Conservation (phyloP, 2,329 filamentous ascomycete genomes). For the Fusarium robinianum region DNA sequence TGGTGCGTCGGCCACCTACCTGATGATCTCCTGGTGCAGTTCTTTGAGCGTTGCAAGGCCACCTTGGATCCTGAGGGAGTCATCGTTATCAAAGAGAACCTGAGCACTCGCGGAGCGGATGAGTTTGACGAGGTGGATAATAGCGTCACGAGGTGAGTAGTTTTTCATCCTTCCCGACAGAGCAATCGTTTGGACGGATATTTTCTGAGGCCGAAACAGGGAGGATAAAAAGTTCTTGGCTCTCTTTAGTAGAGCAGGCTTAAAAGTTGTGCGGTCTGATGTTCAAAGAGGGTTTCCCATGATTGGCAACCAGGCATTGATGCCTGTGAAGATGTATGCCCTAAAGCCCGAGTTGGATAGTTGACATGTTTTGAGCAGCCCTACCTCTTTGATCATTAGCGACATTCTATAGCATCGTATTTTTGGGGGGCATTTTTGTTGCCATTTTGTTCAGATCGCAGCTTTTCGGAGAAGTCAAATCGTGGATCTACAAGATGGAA, state of each 20-base stretch:
- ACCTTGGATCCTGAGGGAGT: conserved; percentile 39
- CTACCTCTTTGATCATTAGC: too few relatives aligned
- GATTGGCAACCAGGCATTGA: conserved; percentile 54
- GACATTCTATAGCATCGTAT: too few relatives aligned
- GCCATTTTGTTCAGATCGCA: too few relatives aligned
- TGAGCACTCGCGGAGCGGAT: conserved; percentile 62
- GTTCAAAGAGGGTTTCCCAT: conserved; percentile 71
- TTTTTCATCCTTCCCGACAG: too few relatives aligned
- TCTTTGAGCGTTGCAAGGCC: conserved; percentile 63
- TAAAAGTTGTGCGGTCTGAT: conserved; percentile 71
- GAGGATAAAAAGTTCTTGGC: conserved; percentile 69
- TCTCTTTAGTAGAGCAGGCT: conserved; percentile 70
- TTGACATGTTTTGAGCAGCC: too few relatives aligned
- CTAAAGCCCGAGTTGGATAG: conserved; percentile 55
- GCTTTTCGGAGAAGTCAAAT: too few relatives aligned
- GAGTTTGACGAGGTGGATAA: conserved; percentile 77
- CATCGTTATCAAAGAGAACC: conserved; percentile 67
- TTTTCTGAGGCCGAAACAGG: neutral
- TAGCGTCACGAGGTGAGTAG: conserved; percentile 68
- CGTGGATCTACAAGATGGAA: too few relatives aligned
- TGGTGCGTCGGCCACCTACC: conserved; percentile 88
- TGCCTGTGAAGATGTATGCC: conserved; percentile 78
- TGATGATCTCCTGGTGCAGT: conserved; percentile 71
- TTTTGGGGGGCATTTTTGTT: too few relatives aligned
- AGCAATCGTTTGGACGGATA: neutral